These are phyloP conservation scores for Crucibulum laeve DNA, from an alignment of 768 basidiomycete species.

Conservation along the genomic window DNA sequence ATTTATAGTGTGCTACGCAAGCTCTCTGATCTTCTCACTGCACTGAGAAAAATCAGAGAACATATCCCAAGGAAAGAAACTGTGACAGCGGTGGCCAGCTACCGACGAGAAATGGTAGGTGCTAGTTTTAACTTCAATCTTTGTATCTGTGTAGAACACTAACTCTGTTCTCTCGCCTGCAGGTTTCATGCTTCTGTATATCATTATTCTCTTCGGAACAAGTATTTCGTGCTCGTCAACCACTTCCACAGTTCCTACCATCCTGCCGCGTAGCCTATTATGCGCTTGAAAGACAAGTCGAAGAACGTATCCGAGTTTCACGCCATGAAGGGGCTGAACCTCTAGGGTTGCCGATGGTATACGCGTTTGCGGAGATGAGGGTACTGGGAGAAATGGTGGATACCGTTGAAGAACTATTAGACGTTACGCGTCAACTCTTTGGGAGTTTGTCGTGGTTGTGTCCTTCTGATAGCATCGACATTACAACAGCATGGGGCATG, in stretches of 20 bases:
- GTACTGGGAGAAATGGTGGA: conserved; percentile 36
- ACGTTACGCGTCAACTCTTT: conserved; percentile 35
- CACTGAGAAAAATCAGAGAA: conserved; percentile 42
- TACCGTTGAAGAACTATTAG: conserved; percentile 35
- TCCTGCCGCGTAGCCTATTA: conserved; percentile 36
- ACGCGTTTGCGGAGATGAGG: conserved; percentile 40
- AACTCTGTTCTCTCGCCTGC: not conserved
- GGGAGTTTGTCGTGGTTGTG: conserved; percentile 40
- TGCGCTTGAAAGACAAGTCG: conserved; percentile 26
- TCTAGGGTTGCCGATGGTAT: conserved; percentile 32
- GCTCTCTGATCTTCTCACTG: conserved; percentile 37
- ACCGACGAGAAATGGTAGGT: conserved; percentile 38
- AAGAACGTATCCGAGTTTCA: conserved; percentile 21
- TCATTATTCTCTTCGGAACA: conserved; percentile 46
- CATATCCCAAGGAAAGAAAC: conserved; percentile 41
- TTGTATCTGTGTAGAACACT: not conserved
- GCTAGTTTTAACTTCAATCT: not conserved
- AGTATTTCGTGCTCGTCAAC: conserved; percentile 39
- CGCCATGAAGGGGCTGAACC: conserved; percentile 17
- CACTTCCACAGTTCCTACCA: conserved; percentile 47
- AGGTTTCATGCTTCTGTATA: conserved; percentile 41
- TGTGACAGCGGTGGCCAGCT: conserved; percentile 27
- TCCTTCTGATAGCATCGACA: conserved; percentile 2
- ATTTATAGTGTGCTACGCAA: conserved; percentile 31
- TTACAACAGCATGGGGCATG: conserved; percentile 4